These are phyloP conservation scores for Sugiyamaella smithiae DNA, from an alignment of 805 yeast species.

Conservation along the genomic window DNA sequence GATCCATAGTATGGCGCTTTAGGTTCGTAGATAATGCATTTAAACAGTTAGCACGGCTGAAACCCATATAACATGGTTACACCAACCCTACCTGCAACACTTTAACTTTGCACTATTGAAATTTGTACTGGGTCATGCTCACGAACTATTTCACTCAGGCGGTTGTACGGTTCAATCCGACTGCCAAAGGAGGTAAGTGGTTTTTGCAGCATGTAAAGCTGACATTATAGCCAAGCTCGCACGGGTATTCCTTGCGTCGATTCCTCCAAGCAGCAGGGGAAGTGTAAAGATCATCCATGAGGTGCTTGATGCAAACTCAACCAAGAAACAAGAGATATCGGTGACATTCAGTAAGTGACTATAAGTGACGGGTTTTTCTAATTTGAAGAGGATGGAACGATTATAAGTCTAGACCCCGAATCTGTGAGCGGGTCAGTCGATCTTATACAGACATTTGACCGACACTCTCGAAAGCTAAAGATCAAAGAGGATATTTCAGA, in stretches of 20 bases:
- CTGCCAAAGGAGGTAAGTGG: constrained; percentile 53
- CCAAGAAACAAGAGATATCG: constrained; percentile 56
- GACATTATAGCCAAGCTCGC: constrained; percentile 64
- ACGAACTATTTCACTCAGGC: constrained; percentile 85
- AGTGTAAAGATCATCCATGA: constrained; percentile 62
- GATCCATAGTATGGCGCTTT: constrained; percentile 16
- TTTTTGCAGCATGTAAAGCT: no score
- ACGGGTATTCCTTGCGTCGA: constrained; percentile 70
- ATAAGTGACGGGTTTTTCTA: not conserved
- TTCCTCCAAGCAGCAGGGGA: constrained; percentile 71
- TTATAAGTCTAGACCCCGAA: constrained; percentile 64
- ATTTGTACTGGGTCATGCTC: no score
- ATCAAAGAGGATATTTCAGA: constrained; percentile 65
- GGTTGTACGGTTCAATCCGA: constrained; percentile 74
- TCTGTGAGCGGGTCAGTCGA: constrained; percentile 51
- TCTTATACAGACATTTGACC: constrained; percentile 63
- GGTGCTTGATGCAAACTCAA: constrained; percentile 48
- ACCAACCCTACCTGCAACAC: no score
- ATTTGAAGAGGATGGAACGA: constrained; percentile 61
- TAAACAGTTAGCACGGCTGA: no score
- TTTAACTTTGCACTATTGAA: constrained; percentile 2
- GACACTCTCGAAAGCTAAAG: constrained; percentile 76
- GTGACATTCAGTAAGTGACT: constrained; percentile 57
- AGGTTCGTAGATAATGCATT: no score
- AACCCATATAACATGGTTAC: no score